A percentile compares a stretch with the other conserved stretches of the same genome.
These are phyloP conservation scores for Clavispora asparagi DNA, from an alignment of 805 yeast species.

Conservation along the genomic window DNA sequence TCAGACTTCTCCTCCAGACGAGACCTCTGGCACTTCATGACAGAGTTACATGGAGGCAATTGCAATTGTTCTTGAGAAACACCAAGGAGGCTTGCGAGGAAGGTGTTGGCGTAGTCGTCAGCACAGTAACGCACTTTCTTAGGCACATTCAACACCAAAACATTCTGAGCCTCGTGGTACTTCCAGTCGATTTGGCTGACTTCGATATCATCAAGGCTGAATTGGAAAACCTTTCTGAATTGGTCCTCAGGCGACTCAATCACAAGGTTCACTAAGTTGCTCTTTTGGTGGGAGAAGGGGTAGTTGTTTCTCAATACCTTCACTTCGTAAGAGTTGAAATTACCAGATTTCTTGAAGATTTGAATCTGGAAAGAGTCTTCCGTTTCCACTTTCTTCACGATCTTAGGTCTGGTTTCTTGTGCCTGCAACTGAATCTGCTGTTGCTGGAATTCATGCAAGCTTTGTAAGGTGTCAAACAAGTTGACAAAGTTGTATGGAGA, in stretches of 20 bases:
- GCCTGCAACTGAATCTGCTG: slow-evolving; percentile 8
- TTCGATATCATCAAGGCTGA: slow-evolving; percentile 26
- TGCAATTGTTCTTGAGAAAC: neutral
- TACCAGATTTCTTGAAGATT: slow-evolving; percentile 29
- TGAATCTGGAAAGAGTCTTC: slow-evolving; percentile 32
- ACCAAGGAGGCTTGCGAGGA: slow-evolving; percentile 10
- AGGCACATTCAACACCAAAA: slow-evolving; percentile 33
- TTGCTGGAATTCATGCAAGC: slow-evolving; percentile 12
- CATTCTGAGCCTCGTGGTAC: slow-evolving; percentile 23
- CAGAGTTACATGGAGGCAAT: neutral
- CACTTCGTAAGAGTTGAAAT: slow-evolving; percentile 31
- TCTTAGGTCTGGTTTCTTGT: slow-evolving; percentile 16
- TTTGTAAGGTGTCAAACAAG: slow-evolving; percentile 10
- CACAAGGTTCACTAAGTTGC: slow-evolving; percentile 12
- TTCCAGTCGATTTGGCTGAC: slow-evolving; percentile 31
- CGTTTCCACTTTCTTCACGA: slow-evolving; percentile 31
- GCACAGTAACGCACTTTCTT: slow-evolving; percentile 18
- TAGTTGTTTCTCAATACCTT: slow-evolving; percentile 10
- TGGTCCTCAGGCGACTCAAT: slow-evolving; percentile 20
- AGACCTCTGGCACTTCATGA: neutral
- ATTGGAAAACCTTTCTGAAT: slow-evolving; percentile 28
- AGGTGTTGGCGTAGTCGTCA: slow-evolving; percentile 14
- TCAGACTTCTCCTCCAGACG: neutral
- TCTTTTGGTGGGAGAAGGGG: neutral
- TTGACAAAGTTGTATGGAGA: slow-evolving; percentile 7